Base-by-base conservation (phyloP, 2,329 filamentous ascomycete genomes). In the Botrytis byssoidea region DNA sequence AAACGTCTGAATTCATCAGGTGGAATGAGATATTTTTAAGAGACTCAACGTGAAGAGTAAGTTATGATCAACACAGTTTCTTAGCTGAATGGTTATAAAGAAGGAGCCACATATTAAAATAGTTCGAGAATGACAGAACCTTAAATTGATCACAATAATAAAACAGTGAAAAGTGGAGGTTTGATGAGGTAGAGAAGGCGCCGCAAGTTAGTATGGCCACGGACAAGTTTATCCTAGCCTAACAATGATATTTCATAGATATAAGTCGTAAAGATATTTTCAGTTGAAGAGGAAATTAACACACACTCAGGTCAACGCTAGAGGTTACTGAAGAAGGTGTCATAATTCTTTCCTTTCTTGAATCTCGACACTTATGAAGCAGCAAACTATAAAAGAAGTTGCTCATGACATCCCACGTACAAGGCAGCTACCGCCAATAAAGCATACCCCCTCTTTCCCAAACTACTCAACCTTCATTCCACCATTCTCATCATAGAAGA, bases 401-500 rank as follows among this genome's bases (percentile, higher is more conserved):
- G 22, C 59, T 42, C 37, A 1, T 55, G 12, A 3, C 48, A 7
- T n/a, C 9, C 7, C 16, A n/a, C 37, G 40, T 42, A 63, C 14
- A 9, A 29, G 0, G 8, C 29, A n/a, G 12, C n/a, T 18, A 32
- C 22, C 1, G 4, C 9, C 35, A 18, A 25, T 22, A 10, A 16
- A 51, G 3, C 2, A 20, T 22, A 25, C 20, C 2, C 18, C 4
- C 22, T 35, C 44, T n/a, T 18, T 18, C 29, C 7, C 35, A 12
- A n/a, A 71, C 3, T 10, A 40, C 42, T 73, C 75, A 66, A 84
- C 73, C 73, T 81, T 80, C 74, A 93, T 92, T 79, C 85, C 88
- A 0, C 91, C 92, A 55, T 90, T 85, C 14, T 72, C 84, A 80
- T 93, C 89, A 81, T 94, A 93, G 59, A 90, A 89, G 74, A 94